Percentiles rank a stretch among this genome's conserved stretches.
Evolutionary conservation across 2,329 filamentous ascomycete genomes (phyloP).

Genomic region (Botrytis cinerea): DNA sequence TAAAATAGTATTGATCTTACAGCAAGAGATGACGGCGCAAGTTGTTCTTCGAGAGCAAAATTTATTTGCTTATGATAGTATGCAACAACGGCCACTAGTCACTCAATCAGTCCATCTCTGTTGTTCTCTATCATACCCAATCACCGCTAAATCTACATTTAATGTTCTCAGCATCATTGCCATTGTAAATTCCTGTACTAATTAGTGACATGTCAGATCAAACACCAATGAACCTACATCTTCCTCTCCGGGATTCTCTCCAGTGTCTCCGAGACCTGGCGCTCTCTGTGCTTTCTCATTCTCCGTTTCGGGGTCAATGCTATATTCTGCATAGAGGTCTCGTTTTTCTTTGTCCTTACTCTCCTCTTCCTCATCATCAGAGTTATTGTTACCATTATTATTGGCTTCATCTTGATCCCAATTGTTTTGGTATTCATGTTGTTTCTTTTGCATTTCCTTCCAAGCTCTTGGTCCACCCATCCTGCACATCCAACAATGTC

Average conservation of each 20-base stretch:
- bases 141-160: conserved; percentile 62
- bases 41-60: background rate
- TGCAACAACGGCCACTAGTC: background rate
- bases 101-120: conserved; percentile 59
- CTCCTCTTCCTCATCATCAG: conserved; percentile 41
- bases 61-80: background rate
- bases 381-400: conserved; percentile 37
- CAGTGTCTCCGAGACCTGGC: conserved; percentile 40
- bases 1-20: background rate
- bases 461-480: conserved; percentile 64
- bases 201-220: conserved; percentile 21
- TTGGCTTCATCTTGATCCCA: conserved; percentile 44
- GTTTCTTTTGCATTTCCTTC: conserved; percentile 52
- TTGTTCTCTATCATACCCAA: conserved; percentile 60
- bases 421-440: conserved; percentile 45
- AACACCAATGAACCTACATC: conserved; percentile 45
- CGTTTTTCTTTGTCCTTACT: conserved; percentile 44
- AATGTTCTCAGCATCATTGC: conserved; percentile 67
- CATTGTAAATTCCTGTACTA: conserved; percentile 63
- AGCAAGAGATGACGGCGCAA: background rate
- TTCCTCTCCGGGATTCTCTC: conserved; percentile 44
- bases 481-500: conserved; percentile 27
- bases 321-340: conserved; percentile 41
- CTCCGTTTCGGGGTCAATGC: conserved; percentile 41
- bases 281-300: conserved; percentile 42